Conservation (phyloP, 768 basidiomycete species). For the Megacollybia marginata region DNA sequence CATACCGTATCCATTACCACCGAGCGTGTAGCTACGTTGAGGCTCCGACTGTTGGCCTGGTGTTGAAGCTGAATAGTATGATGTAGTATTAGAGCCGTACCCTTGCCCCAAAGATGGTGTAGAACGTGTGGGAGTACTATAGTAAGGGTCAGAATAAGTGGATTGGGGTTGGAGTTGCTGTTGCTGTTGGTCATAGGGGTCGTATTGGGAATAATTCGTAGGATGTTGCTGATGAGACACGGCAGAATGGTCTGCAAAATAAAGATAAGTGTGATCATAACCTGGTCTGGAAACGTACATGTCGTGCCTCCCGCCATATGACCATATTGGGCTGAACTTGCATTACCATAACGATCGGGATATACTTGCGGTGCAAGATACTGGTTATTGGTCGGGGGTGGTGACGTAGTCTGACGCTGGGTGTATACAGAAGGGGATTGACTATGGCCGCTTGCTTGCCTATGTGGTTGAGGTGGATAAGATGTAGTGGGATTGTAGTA, state of each 20-base stretch:
- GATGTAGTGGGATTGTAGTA: constrained; percentile 47
- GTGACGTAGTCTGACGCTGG: constrained; percentile 20
- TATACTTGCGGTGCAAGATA: constrained; percentile 26
- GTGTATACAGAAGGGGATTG: constrained; percentile 34
- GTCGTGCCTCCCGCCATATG: constrained; percentile 46
- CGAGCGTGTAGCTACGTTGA: constrained; percentile 50
- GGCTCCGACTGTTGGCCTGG: constrained; percentile 19
- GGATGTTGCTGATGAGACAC: constrained; percentile 42
- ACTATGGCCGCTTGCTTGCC: constrained; percentile 30
- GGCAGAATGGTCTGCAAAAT: constrained; percentile 46
- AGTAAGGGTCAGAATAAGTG: constrained; percentile 32
- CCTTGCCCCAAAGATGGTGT: too few species aligned
- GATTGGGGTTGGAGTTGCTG: constrained; percentile 18
- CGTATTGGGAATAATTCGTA: constrained; percentile 40
- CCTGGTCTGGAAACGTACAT: constrained; percentile 33
- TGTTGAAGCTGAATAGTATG: constrained; percentile 9
- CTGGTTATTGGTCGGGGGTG: constrained; percentile 20
- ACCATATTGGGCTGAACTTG: constrained; percentile 34
- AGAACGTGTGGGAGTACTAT: constrained; percentile 8
- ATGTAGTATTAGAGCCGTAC: neutral
- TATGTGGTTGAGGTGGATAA: constrained; percentile 37
- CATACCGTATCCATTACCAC: constrained; percentile 48
- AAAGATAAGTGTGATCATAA: constrained; percentile 1
- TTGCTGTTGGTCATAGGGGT: constrained; percentile 35
- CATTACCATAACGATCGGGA: constrained; percentile 24